Conservation (phyloP, 352 stramenopile genomes). For the Pythium dissimile region DNA sequence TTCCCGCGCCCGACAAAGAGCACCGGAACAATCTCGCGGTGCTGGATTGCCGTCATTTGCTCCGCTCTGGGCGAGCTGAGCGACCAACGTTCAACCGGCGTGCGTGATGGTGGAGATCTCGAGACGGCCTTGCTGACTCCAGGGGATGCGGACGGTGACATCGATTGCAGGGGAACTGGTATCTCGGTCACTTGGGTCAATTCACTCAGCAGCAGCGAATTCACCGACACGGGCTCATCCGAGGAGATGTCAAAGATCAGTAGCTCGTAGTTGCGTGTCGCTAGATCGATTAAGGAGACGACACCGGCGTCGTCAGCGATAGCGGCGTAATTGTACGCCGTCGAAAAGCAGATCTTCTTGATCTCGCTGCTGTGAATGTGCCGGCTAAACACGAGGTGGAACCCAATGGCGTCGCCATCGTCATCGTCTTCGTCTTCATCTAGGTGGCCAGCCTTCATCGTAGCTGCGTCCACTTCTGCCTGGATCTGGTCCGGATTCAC, state of each 20-base stretch:
- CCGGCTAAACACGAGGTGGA: conserved; percentile 42
- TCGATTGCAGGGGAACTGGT: conserved; percentile 21
- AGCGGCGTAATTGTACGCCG: conserved; percentile 44
- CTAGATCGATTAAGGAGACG: conserved; percentile 52
- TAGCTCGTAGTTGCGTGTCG: conserved; percentile 49
- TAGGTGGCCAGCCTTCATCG: not conserved
- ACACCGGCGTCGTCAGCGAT: conserved; percentile 55
- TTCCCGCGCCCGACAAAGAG: conserved; percentile 70
- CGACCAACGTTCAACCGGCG: conserved; percentile 10
- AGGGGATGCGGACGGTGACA: not conserved
- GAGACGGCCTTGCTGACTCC: conserved; percentile 1
- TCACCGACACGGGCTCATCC: conserved; percentile 50
- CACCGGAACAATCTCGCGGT: conserved; percentile 53
- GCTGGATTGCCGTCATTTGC: conserved; percentile 24
- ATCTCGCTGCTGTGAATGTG: conserved; percentile 65
- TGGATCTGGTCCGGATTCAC: not conserved
- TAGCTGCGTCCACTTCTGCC: no score
- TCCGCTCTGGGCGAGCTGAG: conserved; percentile 10
- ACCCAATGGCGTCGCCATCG: conserved; percentile 27
- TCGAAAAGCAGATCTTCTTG: conserved; percentile 41
- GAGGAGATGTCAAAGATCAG: conserved; percentile 51
- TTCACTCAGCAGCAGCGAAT: conserved; percentile 63
- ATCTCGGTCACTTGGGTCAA: conserved; percentile 63
- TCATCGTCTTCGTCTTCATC: not conserved
- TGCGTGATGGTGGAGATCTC: not conserved